Conservation (phyloP, 202 grass and related monocot genomes). For the Miscanthus sacchariflorus region DNA sequence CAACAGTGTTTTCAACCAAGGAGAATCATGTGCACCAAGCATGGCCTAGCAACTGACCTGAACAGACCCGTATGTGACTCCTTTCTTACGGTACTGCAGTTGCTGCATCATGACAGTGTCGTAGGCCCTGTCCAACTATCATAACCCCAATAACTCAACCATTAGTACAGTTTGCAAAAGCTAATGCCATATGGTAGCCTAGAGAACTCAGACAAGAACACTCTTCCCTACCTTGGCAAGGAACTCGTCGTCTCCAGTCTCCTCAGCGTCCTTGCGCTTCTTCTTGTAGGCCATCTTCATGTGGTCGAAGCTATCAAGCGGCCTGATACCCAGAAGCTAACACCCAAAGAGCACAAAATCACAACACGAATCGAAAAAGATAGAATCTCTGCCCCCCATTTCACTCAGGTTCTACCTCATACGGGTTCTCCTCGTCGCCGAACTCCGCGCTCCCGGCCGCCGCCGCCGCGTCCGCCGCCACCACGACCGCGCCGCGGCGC, state of each 20-base stretch:
- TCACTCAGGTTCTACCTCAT: conserved; percentile 41
- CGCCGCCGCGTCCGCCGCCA: conserved; percentile 43
- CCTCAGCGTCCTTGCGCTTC: conserved; percentile 89
- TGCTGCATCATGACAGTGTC: conserved; percentile 98
- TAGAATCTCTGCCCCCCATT: background rate
- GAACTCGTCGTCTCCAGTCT: conserved; percentile 73
- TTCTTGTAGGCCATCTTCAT: conserved; percentile 87
- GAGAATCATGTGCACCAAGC: conserved; percentile 32
- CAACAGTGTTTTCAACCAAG: background rate
- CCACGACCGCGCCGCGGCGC: conserved; percentile 33
- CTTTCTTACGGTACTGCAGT: conserved; percentile 87
- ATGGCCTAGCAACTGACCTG: conserved; percentile 49
- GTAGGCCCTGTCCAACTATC: conserved; percentile 83
- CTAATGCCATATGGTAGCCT: conserved; percentile 6
- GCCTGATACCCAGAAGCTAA: conserved; percentile 84
- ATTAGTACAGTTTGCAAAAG: conserved; percentile 32
- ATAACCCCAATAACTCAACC: conserved; percentile 13
- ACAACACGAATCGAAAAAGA: background rate
- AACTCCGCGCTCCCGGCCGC: conserved; percentile 51
- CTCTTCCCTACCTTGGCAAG: conserved; percentile 60
- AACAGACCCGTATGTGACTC: conserved; percentile 83
- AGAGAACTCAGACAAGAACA: conserved; percentile 26
- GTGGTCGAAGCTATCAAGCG: conserved; percentile 82
- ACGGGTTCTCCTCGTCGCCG: conserved; percentile 59
- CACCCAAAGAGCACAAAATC: conserved; percentile 39